Evolutionary conservation across 345 rosid species (phyloP).

Genomic region (Triadica sebifera): DNA sequence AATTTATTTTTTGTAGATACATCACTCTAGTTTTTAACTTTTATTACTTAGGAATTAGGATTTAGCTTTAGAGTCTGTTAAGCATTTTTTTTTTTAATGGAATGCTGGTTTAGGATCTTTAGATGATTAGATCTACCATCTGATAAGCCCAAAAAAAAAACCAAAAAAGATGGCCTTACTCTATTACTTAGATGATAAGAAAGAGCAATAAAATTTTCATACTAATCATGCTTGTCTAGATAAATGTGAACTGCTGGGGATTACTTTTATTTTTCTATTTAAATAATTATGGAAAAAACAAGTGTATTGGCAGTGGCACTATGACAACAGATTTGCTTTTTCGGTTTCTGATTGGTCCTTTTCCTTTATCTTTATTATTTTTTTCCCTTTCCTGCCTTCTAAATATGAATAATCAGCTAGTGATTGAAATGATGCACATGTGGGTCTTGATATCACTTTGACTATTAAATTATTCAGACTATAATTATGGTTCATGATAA

Average conservation of each 20-base stretch:
- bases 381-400: background rate
- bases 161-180: background rate
- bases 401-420: slow-evolving; percentile 3
- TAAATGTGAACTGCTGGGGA: background rate
- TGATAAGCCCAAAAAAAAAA: background rate
- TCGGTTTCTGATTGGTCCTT: background rate
- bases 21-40: no score
- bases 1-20: background rate
- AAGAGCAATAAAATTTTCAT: background rate
- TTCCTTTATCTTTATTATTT: no score
- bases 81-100: no score
- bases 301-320: background rate
- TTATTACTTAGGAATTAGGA: no score
- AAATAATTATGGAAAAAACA: background rate
- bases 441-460: slow-evolving; percentile 1
- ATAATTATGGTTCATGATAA: background rate
- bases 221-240: background rate
- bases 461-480: background rate
- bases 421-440: background rate
- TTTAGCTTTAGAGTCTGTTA: no score
- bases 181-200: background rate
- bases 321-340: background rate
- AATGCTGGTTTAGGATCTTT: no score
- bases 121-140: background rate
- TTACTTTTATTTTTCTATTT: background rate